These are phyloP conservation scores for Candida namnaoensis DNA, from an alignment of 805 yeast genomes.

Conservation along the genomic window DNA sequence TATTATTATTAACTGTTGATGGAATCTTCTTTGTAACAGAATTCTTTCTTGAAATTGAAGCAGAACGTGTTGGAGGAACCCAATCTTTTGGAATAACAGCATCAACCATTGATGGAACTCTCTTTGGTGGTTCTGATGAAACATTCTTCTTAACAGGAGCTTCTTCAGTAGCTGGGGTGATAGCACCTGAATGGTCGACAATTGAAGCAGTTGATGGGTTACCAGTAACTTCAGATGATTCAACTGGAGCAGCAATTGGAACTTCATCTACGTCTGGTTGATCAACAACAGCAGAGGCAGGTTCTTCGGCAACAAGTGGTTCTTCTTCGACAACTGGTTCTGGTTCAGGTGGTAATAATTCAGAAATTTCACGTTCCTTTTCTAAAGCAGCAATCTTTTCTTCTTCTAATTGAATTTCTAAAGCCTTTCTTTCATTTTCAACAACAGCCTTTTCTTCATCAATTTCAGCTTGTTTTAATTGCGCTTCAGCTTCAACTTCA, in stretches of 20 bases:
- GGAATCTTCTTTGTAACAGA: not conserved
- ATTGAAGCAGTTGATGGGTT: constrained; percentile 1
- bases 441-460: constrained; percentile 27
- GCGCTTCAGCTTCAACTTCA: constrained; percentile 27
- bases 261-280: constrained; percentile 3
- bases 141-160: not conserved
- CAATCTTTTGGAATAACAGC: constrained; percentile 5
- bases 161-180: constrained; percentile 2
- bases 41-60: not conserved
- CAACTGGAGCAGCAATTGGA: not conserved
- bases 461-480: constrained; percentile 26
- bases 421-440: constrained; percentile 24
- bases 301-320: not conserved
- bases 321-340: constrained; percentile 4
- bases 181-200: constrained; percentile 2
- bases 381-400: constrained; percentile 23
- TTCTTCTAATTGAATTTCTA: constrained; percentile 26
- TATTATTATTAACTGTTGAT: not conserved
- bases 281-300: not conserved
- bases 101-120: constrained; percentile 3
- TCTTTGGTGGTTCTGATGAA: not conserved
- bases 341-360: constrained; percentile 26
- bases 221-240: no score
- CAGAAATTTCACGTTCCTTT: constrained; percentile 30
- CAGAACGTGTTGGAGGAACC: constrained; percentile 1